Evolutionary conservation across 371 early-diverging fungal genomes (phyloP), one percentile per base, ranked within the genome.

Genomic region (Saksenaea oblongispora): DNA sequence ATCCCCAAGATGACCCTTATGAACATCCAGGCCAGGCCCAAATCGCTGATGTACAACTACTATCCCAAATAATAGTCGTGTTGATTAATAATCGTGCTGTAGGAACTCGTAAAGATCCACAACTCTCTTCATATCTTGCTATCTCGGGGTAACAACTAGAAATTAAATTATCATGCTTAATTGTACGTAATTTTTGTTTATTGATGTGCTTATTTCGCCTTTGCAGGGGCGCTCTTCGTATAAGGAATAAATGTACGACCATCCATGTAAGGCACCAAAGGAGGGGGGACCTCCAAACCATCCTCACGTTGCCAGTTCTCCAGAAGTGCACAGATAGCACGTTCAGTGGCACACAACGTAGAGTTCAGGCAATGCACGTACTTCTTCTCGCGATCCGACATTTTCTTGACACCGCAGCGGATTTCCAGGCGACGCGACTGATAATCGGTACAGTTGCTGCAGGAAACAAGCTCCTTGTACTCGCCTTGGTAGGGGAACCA

Each of bases 391-490:
- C 90, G 87, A 65, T 97, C 95, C 64, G 93, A 94, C 89, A 93
- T 86, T 91, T 99, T 99, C 84, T 96, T 95, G 62, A 92, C 88
- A 62, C 99, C 99, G 68, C 94, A 96, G 63, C 99, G 92, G 78
- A 99, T 98, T 73, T 99, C 99, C 17, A 99, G 86, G 56, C 89
- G 85, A 67, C 99, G 90, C 41, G 94, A 93, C 78, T 98, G 99
- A 78, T 95, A 98, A 76, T 99, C 99, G 17, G 99, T 99, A 86
- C 99, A 99, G 92, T 99, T 99, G 64, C 95, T 96, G 91, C 99
- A 99, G 42, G 95, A 95, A 42, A 99, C 99, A 31, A 99, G 89
- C 82, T 99, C 99, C 87, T 98, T 97, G 84, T 93, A 99, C 65
- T 93, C 93, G 61, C 93, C 93, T 80, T 98, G 97, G 88, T 87